Percentiles rank a stretch among this genome's conserved stretches.
phyloP scores from a whole-genome alignment of 352 stramenopile genomes.

The Globisporangium ultimum region DNA sequence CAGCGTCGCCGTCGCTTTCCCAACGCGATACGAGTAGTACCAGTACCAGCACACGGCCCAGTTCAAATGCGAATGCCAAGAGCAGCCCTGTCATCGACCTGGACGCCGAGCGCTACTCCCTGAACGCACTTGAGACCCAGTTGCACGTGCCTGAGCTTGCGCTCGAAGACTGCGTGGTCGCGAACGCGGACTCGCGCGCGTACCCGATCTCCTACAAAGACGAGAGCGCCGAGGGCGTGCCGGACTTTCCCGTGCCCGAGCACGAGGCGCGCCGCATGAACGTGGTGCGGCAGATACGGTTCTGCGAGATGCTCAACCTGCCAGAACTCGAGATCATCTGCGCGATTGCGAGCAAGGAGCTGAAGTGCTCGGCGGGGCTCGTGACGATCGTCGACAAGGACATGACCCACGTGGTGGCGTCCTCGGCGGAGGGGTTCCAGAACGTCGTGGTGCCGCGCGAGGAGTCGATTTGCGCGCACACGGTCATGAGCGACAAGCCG shows the following conservation, averaged over 20 bases:
- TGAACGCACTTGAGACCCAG: constrained; percentile 18
- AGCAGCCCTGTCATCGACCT: neutral
- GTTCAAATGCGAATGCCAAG: neutral
- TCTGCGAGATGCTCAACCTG: constrained; percentile 29
- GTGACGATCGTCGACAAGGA: constrained; percentile 46
- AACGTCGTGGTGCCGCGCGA: constrained; percentile 29
- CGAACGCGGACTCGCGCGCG: constrained; percentile 22
- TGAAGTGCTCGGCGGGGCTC: constrained; percentile 34
- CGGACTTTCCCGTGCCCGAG: constrained; percentile 22
- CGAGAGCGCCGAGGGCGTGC: constrained; percentile 13
- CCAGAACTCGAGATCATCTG: constrained; percentile 54
- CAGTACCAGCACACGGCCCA: constrained; percentile 6
- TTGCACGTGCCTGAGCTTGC: constrained; percentile 18
- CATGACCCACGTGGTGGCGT: constrained; percentile 35
- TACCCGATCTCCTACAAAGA: constrained; percentile 34
- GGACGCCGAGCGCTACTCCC: constrained; percentile 14
- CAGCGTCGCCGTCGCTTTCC: no score
- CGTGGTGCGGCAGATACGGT: constrained; percentile 16
- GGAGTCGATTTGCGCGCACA: constrained; percentile 50
- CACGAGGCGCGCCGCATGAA: constrained; percentile 34
- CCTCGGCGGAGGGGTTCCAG: constrained; percentile 25
- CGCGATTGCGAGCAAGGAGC: constrained; percentile 31
- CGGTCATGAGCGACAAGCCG: constrained; percentile 45
- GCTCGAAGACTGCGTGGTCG: constrained; percentile 22
- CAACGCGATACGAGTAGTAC: no score